Percentiles rank a stretch among this genome's conserved stretches.
Conservation (phyloP, 495 filamentous ascomycete genomes). For the Penicillium atrosanguineum region DNA sequence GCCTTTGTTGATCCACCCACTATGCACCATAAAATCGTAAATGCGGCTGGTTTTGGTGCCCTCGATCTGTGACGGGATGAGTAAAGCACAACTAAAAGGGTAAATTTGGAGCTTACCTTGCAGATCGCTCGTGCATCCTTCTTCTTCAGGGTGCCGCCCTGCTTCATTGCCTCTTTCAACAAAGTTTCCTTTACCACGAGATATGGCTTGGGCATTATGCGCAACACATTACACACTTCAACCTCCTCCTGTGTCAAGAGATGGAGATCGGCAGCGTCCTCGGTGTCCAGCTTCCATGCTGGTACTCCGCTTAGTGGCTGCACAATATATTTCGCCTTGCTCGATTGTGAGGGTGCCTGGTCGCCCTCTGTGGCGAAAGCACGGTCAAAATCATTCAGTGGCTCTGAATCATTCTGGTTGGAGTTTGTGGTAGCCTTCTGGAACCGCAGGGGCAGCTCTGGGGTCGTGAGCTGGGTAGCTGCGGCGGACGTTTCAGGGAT, state of each 20-base stretch:
- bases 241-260: constrained; percentile 81
- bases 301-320: constrained; percentile 53
- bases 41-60: constrained; percentile 64
- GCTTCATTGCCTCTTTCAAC: constrained; percentile 83
- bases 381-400: constrained; percentile 44
- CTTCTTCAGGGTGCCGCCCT: constrained; percentile 84
- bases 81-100: constrained; percentile 10
- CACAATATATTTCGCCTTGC: constrained; percentile 46
- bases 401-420: constrained; percentile 30
- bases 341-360: constrained; percentile 39
- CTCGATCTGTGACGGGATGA: constrained; percentile 50
- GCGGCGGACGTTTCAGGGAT: constrained; percentile 70
- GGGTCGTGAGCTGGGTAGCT: constrained; percentile 68
- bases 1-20: constrained; percentile 84
- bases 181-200: constrained; percentile 88
- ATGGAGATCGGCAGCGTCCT: constrained; percentile 77
- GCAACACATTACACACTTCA: constrained; percentile 77
- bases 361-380: constrained; percentile 44
- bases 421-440: constrained; percentile 41
- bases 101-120: constrained; percentile 44
- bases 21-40: constrained; percentile 92
- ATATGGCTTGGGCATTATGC: constrained; percentile 90
- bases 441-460: constrained; percentile 66
- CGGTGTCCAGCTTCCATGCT: constrained; percentile 67
- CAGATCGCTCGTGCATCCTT: constrained; percentile 75